Base-by-base conservation (phyloP, 2,329 filamentous ascomycete species). In the Zasmidium angulare region DNA sequence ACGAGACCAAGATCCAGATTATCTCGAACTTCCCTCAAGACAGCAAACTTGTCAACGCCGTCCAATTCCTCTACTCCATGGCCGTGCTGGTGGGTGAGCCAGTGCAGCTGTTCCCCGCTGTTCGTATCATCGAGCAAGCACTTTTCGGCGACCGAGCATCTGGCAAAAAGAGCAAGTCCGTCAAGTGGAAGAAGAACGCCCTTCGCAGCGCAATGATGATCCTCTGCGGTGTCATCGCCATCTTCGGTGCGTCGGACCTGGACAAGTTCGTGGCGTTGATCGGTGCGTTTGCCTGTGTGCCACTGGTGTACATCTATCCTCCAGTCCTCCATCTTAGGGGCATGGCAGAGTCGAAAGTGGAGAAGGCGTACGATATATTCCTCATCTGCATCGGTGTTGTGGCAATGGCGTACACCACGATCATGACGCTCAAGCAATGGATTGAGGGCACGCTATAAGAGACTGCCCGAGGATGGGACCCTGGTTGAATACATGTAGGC, bases 131-230 rank as follows among this genome's bases (percentile, higher is more conserved):
- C 54, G 89, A 91, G 74, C 84, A 83, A 20, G 82, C 80, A 48
- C 70, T 90, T 17, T 90, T 91, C 60, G 86, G 86, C n/a, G 79
- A 83, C 61, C 80, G 82, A 58, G 72, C 77, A 11, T 89, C 87
- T 0, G 89, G 89, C 31, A 90, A 89, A 76, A 84, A 83, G 67
- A 84, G 82, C 61, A 72, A 77, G 31, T 75, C 79, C 40, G 88
- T 86, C 63, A 91, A 91, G 72, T 91, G 89, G 89, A 86, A 86
- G 76, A 91, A 91, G 81, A 91, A 91, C 66, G 81, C 74, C 1
- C 84, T 91, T 66, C 79, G 88, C 21, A 80, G 84, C 0, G 67
- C 71, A 0, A 69, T 89, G 21, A 84, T 89, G 29, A 71, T 81
- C 1, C 40, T 86, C 9, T 89, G 87, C 63, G 85, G 84, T 9